phyloP scores from a whole-genome alignment of 163 green algal species.

The Chlamydomonas reinhardtii region DNA sequence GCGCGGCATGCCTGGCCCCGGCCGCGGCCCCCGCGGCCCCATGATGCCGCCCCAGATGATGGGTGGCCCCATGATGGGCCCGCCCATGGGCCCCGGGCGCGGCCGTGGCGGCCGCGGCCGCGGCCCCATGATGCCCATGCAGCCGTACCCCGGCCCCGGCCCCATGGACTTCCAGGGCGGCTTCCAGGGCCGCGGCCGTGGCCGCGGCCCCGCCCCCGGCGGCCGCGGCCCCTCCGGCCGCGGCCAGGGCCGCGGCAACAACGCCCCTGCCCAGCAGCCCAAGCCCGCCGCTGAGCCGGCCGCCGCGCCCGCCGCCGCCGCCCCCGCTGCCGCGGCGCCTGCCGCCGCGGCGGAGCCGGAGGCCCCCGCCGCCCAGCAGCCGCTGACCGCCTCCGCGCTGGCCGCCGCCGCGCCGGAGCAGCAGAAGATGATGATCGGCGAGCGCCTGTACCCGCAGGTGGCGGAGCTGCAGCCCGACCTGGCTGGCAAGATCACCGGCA shows the following conservation, averaged over 20 bases:
- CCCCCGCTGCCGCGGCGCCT: constrained; percentile 47
- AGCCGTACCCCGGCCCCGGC: constrained; percentile 17
- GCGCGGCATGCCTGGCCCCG: constrained; percentile 54
- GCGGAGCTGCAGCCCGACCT: constrained; percentile 85
- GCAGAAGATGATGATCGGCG: constrained; percentile 95
- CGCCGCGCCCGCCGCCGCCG: constrained; percentile 23
- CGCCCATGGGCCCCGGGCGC: constrained; percentile 30
- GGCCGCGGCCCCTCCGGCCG: constrained; percentile 1
- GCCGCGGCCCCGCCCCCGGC: constrained; percentile 40
- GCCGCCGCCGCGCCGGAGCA: constrained; percentile 80
- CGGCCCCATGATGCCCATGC: constrained; percentile 50
- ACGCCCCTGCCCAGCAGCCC: constrained; percentile 14
- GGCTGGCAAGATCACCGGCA: constrained; percentile 98
- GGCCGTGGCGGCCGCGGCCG: constrained; percentile 53
- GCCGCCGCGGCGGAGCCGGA: constrained; percentile 46
- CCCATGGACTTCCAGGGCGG: constrained; percentile 56
- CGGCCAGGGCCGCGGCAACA: constrained; percentile 33
- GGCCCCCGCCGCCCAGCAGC: constrained; percentile 48
- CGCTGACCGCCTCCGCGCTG: constrained; percentile 67
- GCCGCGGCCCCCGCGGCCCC: constrained; percentile 60
- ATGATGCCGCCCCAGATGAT: constrained; percentile 52
- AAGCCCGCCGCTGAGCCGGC: constrained; percentile 3
- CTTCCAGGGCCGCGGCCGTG: constrained; percentile 60
- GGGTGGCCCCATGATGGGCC: constrained; percentile 40
- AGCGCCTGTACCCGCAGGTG: constrained; percentile 96